A percentile compares a stretch with the other conserved stretches of the same genome.
These are phyloP conservation scores for Lasiodiplodia sp. DNA, from an alignment of 2,329 filamentous ascomycete genomes.

Conservation along the genomic window DNA sequence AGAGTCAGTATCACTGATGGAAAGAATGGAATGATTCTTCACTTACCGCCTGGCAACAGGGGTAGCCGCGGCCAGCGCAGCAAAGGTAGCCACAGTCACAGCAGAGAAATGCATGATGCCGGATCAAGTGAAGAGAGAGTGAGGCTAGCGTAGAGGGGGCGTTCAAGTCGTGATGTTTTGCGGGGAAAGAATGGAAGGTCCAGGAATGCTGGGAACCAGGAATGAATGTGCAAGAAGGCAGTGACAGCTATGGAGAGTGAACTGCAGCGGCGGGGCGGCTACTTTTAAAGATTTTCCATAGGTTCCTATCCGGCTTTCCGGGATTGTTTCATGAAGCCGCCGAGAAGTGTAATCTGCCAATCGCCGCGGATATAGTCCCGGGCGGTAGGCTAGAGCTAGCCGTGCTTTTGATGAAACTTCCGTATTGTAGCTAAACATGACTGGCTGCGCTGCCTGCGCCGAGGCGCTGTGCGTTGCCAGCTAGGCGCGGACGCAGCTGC, in stretches of 20 bases:
- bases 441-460: not conserved
- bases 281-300: not conserved
- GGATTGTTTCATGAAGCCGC: not conserved
- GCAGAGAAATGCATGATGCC: constrained; percentile 12
- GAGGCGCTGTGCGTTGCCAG: too few relatives aligned
- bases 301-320: not conserved
- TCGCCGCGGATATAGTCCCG: not conserved
- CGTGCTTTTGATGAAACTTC: not conserved
- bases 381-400: not conserved
- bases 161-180: not conserved
- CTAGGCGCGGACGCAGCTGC: not conserved
- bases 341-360: not conserved
- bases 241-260: not conserved
- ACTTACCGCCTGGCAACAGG: constrained; percentile 8
- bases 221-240: not conserved
- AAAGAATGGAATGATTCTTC: not conserved
- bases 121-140: not conserved
- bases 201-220: not conserved
- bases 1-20: not conserved
- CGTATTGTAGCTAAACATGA: not conserved
- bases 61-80: constrained; percentile 8
- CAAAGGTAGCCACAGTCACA: not conserved
- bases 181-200: constrained; percentile 1
- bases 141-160: too few relatives aligned
- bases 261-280: not conserved